Evolutionary conservation across 371 early-diverging fungal species (phyloP).

Genomic region (Mucor lusitanicus): DNA sequence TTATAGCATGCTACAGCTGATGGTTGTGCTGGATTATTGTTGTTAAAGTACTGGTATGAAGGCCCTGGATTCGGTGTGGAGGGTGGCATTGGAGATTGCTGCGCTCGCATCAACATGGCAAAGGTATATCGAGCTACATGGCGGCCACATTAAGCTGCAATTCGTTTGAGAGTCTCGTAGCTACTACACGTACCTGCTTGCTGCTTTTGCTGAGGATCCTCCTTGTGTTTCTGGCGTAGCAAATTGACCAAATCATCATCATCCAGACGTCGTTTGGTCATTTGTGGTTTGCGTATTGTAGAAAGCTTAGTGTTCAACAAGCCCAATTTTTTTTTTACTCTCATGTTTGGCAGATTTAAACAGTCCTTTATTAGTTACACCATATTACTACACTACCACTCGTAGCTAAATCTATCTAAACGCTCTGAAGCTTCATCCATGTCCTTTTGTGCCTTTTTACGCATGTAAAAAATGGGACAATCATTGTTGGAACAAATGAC

Average conservation of each 20-base stretch:
- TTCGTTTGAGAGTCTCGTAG: not conserved
- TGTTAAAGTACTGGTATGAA: conserved; percentile 9
- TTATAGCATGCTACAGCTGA: not conserved
- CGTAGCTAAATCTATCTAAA: conserved; percentile 61
- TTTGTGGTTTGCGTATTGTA: no score
- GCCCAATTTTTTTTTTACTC: not conserved
- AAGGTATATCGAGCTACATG: conserved; percentile 17
- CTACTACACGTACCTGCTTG: conserved; percentile 5
- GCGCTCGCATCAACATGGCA: conserved; percentile 23
- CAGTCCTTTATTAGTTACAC: conserved; percentile 3
- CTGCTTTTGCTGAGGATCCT: conserved; percentile 17
- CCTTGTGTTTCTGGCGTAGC: conserved; percentile 19
- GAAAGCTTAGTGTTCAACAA: no score
- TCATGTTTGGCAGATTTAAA: not conserved
- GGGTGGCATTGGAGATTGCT: not conserved
- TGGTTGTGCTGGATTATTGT: not conserved
- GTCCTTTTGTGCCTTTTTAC: conserved; percentile 98
- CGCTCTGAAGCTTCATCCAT: conserved; percentile 72
- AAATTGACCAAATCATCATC: conserved; percentile 24
- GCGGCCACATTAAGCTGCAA: not conserved
- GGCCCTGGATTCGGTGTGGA: not conserved
- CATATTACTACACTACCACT: conserved; percentile 21
- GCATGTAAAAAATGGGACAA: conserved; percentile 99
- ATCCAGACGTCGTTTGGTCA: conserved; percentile 26
- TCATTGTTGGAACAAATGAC: conserved; percentile 98